These are phyloP conservation scores for Trametes polyzona DNA, from an alignment of 1,284 basidiomycete species.

Conservation along the genomic window DNA sequence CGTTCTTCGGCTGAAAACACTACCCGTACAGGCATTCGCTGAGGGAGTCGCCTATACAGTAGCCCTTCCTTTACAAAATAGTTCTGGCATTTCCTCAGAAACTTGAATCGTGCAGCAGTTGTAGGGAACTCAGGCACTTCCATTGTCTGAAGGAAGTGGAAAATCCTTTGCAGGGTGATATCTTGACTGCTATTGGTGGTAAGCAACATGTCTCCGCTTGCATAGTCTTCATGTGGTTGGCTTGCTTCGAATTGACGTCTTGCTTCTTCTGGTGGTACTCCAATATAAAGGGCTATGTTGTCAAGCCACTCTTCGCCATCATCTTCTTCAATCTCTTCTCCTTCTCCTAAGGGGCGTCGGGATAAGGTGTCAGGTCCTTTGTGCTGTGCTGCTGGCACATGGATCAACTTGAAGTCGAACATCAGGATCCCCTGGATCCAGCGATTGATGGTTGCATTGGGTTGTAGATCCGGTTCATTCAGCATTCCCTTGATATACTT, in stretches of 20 bases:
- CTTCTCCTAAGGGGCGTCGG: slow-evolving; percentile 22
- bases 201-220: slow-evolving; percentile 15
- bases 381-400: slow-evolving; percentile 32
- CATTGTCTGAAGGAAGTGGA: too few species aligned
- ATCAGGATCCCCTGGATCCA: slow-evolving; percentile 44
- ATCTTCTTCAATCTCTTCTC: slow-evolving; percentile 18
- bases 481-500: slow-evolving; percentile 45
- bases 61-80: not conserved
- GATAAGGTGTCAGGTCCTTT: slow-evolving; percentile 38
- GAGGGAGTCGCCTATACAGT: slow-evolving; percentile 2
- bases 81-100: too few species aligned
- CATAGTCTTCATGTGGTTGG: slow-evolving; percentile 25
- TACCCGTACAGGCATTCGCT: slow-evolving; percentile 18
- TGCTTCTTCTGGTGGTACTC: not conserved
- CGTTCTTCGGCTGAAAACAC: not conserved
- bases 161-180: too few species aligned
- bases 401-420: slow-evolving; percentile 42
- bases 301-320: slow-evolving; percentile 33
- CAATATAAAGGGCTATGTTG: slow-evolving; percentile 12
- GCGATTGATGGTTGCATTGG: slow-evolving; percentile 42
- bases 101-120: too few species aligned
- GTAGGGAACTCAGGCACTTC: too few species aligned
- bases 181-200: too few species aligned
- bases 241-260: not conserved
- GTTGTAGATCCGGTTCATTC: slow-evolving; percentile 40